These are phyloP conservation scores for Pseudonitzschia pungens DNA, from an alignment of 108 stramenopile genomes.

Conservation along the genomic window DNA sequence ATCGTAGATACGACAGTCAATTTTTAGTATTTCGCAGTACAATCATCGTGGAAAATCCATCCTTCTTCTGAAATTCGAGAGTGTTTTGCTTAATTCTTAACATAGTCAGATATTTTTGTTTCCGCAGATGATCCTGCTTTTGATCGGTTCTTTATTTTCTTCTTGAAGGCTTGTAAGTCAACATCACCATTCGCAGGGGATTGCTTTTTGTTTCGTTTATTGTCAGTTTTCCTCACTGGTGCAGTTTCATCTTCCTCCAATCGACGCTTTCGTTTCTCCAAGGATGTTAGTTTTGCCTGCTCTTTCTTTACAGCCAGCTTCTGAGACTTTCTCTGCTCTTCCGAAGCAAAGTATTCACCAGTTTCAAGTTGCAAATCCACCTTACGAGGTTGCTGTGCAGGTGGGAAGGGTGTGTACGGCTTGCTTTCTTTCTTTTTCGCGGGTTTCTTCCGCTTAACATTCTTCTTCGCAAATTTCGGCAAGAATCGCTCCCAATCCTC, in stretches of 20 bases:
- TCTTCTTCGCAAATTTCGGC: constrained; percentile 96
- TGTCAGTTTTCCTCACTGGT: constrained; percentile 10
- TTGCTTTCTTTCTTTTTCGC: constrained; percentile 70
- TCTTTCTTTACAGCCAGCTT: constrained; percentile 53
- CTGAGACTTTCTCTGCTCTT: constrained; percentile 63
- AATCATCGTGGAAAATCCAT: not conserved
- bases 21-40: not conserved
- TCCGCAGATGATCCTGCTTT: not conserved
- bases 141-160: constrained; percentile 7
- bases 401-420: constrained; percentile 97
- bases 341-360: constrained; percentile 88
- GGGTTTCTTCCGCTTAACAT: constrained; percentile 90
- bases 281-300: constrained; percentile 35
- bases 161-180: constrained; percentile 12
- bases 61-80: not conserved
- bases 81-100: constrained; percentile 2
- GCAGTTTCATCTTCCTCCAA: constrained; percentile 42
- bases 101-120: constrained; percentile 12
- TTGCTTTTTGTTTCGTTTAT: not conserved
- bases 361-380: constrained; percentile 94
- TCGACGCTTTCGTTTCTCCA: constrained; percentile 62
- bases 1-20: no score
- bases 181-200: not conserved
- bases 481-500: constrained; percentile 98
- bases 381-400: constrained; percentile 88